Conservation (phyloP, 495 filamentous ascomycete genomes). For the Letharia columbiana region DNA sequence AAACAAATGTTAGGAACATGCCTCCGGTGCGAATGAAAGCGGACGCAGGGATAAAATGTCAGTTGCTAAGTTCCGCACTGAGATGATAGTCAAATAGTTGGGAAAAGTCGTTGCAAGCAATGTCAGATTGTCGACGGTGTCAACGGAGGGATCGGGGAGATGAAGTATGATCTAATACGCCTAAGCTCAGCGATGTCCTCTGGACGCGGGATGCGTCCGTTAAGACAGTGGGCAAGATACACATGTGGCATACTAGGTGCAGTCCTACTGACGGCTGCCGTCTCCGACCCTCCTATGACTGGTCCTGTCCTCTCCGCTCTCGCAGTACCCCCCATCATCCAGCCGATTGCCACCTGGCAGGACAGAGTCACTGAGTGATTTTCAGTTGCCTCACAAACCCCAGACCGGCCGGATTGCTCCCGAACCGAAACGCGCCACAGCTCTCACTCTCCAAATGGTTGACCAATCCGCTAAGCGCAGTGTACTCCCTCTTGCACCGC, state of each 20-base stretch:
- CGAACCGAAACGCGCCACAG: conserved; percentile 28
- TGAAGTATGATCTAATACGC: background rate
- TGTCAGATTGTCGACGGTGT: too few relatives aligned
- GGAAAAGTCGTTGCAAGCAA: too few relatives aligned
- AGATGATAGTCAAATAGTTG: too few relatives aligned
- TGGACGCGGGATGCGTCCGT: background rate
- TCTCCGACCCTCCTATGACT: background rate
- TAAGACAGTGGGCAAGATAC: background rate
- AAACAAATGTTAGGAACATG: too few relatives aligned
- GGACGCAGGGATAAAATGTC: too few relatives aligned
- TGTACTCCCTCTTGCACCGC: conserved; percentile 24
- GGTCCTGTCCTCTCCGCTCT: background rate
- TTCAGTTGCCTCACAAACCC: conserved; percentile 16
- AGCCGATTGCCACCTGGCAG: background rate
- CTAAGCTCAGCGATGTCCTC: background rate
- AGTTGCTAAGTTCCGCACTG: too few relatives aligned
- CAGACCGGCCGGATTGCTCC: conserved; percentile 2
- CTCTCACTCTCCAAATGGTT: conserved; percentile 31
- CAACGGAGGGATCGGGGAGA: too few relatives aligned
- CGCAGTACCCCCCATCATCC: background rate
- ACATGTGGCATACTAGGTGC: background rate
- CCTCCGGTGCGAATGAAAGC: too few relatives aligned
- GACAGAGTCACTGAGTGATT: background rate
- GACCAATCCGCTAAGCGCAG: conserved; percentile 26
- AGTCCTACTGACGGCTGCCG: background rate